Base-by-base conservation (phyloP, 2,329 filamentous ascomycete species). In the Davidsoniella neocaledoniae region DNA sequence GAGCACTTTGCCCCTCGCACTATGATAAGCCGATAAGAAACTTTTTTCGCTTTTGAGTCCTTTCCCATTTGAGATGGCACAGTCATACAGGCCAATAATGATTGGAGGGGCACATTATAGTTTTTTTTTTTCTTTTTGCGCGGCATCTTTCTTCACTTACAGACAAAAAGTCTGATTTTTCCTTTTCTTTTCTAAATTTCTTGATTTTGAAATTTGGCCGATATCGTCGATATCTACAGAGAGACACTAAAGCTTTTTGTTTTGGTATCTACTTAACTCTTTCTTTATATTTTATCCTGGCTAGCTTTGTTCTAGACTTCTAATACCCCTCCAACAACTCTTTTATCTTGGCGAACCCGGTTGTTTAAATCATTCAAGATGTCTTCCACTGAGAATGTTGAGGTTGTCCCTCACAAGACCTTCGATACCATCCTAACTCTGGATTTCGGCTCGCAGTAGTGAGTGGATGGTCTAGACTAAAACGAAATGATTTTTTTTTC, bases 351-450 rank as follows among this genome's bases (percentile, higher is more conserved):
- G 12, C 4, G n/a, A 19, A 17, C 19, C 7, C 25, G 19, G 2
- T 19, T 21, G 41, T 7, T 25, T 14, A 33, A 5, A 25, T 12
- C 14, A 29, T 48, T 51, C 42, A 49, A 16, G 16, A 53, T 53
- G 51, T 25, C 47, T 44, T 23, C 23, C 25, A 19, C 9, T 7
- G 51, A 53, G 38, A 49, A 38, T 33, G 19, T 47, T 16, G 51
- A 53, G 51, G 47, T 53, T 38, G 51, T 53, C 42, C 64, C 64
- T 60, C 63, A 66, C 54, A 61, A 59, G 53, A 59, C 54, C 54
- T 66, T 65, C 48, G 64, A 66, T 56, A 85, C 81, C 56, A 81
- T 86, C 58, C 68, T 86, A 56, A 77, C 81, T 55, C 68, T 85
- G 58, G 81, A 85, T 64, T 85, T 84, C 61, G 81, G 67, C 48